A percentile compares a stretch with the other conserved stretches of the same genome.
Evolutionary conservation across 371 early-diverging fungal species (phyloP).

Genomic region (Conidiobolus incongruus): DNA sequence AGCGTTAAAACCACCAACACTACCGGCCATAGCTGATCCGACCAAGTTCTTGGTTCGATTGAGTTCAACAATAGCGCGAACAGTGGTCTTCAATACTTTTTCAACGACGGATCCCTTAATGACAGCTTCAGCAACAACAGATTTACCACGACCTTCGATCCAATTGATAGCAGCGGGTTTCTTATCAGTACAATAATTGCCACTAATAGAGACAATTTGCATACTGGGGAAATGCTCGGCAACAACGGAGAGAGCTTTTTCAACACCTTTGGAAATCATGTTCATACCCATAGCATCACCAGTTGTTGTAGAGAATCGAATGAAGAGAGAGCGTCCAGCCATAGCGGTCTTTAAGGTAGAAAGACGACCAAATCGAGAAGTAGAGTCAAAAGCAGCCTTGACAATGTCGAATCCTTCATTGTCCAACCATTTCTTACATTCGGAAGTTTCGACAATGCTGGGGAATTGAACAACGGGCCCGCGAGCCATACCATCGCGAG

Average conservation of each 20-base stretch:
- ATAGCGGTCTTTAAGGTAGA: conserved; percentile 60
- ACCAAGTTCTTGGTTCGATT: conserved; percentile 78
- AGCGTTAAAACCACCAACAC: conserved; percentile 88
- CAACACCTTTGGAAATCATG: conserved; percentile 95
- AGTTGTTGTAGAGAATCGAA: conserved; percentile 77
- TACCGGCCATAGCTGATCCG: conserved; percentile 89
- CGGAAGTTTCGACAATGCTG: conserved; percentile 32
- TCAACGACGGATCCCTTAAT: conserved; percentile 60
- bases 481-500: conserved; percentile 82
- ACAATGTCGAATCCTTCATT: conserved; percentile 32
- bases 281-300: conserved; percentile 99
- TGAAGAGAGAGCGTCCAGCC: conserved; percentile 62
- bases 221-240: conserved; percentile 40
- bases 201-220: conserved; percentile 63
- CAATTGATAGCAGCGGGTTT: conserved; percentile 94
- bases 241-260: conserved; percentile 44
- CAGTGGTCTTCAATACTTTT: conserved; percentile 73
- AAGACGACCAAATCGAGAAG: conserved; percentile 72
- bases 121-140: conserved; percentile 71
- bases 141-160: conserved; percentile 94
- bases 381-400: conserved; percentile 64
- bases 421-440: conserved; percentile 56
- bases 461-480: conserved; percentile 83
- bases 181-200: conserved; percentile 96
- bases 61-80: conserved; percentile 47